A percentile compares a stretch with the other conserved stretches of the same genome.
Conservation (phyloP, 768 basidiomycete genomes). For the Botryobasidium botryosum region DNA sequence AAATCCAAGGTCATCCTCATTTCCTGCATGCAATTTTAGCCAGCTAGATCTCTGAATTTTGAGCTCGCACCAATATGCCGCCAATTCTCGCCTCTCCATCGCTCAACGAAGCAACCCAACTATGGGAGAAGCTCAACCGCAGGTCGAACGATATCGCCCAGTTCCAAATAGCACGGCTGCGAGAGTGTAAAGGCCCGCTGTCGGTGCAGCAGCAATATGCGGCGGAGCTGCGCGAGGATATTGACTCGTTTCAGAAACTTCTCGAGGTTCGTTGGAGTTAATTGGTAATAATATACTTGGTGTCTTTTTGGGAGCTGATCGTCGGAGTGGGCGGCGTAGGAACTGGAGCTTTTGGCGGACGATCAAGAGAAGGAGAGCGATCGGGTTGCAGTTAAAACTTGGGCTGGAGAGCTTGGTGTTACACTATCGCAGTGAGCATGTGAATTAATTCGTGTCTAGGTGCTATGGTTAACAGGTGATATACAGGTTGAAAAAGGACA, state of each 20-base stretch:
- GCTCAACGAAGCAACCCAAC: conserved; percentile 31
- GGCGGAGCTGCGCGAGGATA: conserved; percentile 60
- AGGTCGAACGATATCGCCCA: conserved; percentile 44
- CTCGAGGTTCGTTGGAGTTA: conserved; percentile 39
- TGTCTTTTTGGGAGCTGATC: not conserved
- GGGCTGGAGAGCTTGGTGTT: conserved; percentile 30
- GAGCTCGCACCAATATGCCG: conserved; percentile 30
- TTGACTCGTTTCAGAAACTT: conserved; percentile 40
- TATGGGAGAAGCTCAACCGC: conserved; percentile 37
- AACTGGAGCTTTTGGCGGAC: conserved; percentile 49
- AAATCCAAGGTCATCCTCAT: no score
- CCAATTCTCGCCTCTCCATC: conserved; percentile 32
- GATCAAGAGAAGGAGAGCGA: conserved; percentile 43
- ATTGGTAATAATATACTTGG: not conserved
- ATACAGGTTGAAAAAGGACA: conserved; percentile 42
- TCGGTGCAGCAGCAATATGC: conserved; percentile 53
- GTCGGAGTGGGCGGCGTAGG: conserved; percentile 26
- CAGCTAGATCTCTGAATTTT: no score
- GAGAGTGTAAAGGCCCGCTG: conserved; percentile 50
- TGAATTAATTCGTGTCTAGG: no score
- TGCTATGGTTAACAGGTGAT: no score
- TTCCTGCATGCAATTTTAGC: no score
- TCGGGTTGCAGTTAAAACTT: conserved; percentile 31
- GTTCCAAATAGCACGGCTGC: conserved; percentile 61
- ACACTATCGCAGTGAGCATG: conserved; percentile 37